Conservation (phyloP, 164 flowering plant species). For the Berberis vulgaris region DNA sequence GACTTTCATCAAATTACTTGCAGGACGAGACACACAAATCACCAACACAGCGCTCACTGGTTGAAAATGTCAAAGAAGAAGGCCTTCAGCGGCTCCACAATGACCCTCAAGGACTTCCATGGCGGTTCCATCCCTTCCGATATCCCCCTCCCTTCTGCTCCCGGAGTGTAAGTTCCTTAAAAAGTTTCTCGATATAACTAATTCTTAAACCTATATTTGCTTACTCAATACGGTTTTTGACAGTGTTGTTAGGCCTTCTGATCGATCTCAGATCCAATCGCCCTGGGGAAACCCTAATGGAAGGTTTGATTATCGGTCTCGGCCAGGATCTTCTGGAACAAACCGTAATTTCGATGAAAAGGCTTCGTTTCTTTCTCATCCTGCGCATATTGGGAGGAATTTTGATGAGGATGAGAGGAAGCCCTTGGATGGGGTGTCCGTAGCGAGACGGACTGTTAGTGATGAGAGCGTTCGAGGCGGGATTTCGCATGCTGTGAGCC, state of each 20-base stretch:
- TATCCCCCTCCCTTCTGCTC: conserved; percentile 93
- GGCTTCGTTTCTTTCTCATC: conserved; percentile 44
- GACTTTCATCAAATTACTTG: too few relatives aligned
- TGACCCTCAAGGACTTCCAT: conserved; percentile 97
- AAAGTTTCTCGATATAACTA: too few relatives aligned
- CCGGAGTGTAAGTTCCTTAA: conserved; percentile 61
- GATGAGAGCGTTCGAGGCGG: conserved; percentile 38
- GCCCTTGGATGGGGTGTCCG: conserved; percentile 67
- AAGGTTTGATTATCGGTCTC: conserved; percentile 47
- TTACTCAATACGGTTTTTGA: neutral
- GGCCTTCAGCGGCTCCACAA: conserved; percentile 59
- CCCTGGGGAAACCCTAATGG: conserved; percentile 41
- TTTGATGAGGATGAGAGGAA: conserved; percentile 96
- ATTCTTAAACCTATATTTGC: neutral
- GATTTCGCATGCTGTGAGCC: neutral
- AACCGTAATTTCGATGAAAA: conserved; percentile 49
- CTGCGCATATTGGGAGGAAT: conserved; percentile 54
- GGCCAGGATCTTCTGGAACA: conserved; percentile 64
- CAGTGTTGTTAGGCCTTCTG: conserved; percentile 56
- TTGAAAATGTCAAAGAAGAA: conserved; percentile 82
- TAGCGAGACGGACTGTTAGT: conserved; percentile 47
- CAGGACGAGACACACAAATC: too few relatives aligned
- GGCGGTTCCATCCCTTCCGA: conserved; percentile 97
- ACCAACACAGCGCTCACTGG: too few relatives aligned
- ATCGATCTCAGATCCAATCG: conserved; percentile 34